phyloP scores from a whole-genome alignment of 2,329 filamentous ascomycete species.

The Plenodomus lindquistii region DNA sequence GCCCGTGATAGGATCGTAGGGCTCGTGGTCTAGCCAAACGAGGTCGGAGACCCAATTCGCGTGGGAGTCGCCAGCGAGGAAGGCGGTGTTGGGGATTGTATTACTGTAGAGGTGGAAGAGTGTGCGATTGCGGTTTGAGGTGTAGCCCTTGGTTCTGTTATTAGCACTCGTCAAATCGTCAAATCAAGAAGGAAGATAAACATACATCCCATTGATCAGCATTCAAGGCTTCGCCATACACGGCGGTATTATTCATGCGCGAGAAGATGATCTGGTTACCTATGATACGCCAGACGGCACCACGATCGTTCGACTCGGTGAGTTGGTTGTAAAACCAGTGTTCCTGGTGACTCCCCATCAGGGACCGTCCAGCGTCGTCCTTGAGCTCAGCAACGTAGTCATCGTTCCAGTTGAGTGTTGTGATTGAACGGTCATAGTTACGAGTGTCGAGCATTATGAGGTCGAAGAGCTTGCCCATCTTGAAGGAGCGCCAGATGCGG shows the following conservation, averaged over 20 bases:
- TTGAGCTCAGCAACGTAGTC: slow-evolving; percentile 63
- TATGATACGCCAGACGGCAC: slow-evolving; percentile 69
- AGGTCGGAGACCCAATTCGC: slow-evolving; percentile 59
- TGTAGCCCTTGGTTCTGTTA: slow-evolving; percentile 57
- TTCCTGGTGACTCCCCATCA: slow-evolving; percentile 74
- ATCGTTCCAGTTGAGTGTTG: slow-evolving; percentile 52
- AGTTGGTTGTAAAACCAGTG: slow-evolving; percentile 61
- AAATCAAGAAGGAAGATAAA: not conserved
- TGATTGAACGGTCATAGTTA: slow-evolving; percentile 46
- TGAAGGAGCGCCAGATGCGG: slow-evolving; percentile 48
- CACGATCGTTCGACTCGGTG: slow-evolving; percentile 59
- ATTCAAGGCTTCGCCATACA: slow-evolving; percentile 39
- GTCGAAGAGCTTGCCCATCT: slow-evolving; percentile 46
- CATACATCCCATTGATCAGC: slow-evolving; percentile 62
- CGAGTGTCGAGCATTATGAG: slow-evolving; percentile 49
- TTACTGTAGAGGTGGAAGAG: slow-evolving; percentile 67
- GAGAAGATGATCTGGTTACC: slow-evolving; percentile 64
- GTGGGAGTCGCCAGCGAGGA: slow-evolving; percentile 71
- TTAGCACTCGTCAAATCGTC: not conserved
- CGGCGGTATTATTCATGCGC: slow-evolving; percentile 30
- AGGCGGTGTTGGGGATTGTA: slow-evolving; percentile 70
- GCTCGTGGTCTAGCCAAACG: slow-evolving; percentile 45
- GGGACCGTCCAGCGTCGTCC: slow-evolving; percentile 65
- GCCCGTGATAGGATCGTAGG: slow-evolving; percentile 44
- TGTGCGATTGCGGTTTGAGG: slow-evolving; percentile 70